phyloP scores from a whole-genome alignment of 2,329 filamentous ascomycete species.

The Plenodomus lindquistii region DNA sequence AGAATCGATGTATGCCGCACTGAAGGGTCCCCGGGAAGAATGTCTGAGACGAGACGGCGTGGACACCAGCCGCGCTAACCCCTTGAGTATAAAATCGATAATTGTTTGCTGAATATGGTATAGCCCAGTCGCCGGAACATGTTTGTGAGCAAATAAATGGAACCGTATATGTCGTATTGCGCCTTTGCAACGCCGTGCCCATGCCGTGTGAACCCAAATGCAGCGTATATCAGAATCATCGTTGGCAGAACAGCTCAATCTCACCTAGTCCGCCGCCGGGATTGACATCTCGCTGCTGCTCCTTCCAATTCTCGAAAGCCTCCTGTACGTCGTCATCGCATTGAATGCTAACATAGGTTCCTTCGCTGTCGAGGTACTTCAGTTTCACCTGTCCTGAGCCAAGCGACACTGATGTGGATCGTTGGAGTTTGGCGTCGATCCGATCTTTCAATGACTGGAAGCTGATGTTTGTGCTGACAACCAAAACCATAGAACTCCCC shows the following conservation, averaged over 20 bases:
- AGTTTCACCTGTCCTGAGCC: constrained; percentile 81
- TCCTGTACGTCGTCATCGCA: constrained; percentile 96
- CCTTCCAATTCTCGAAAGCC: constrained; percentile 92
- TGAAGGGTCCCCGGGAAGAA: not conserved
- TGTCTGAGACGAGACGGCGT: not conserved
- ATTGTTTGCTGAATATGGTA: not conserved
- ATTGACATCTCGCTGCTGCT: constrained; percentile 67
- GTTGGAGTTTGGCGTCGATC: constrained; percentile 91
- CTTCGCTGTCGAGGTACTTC: constrained; percentile 83
- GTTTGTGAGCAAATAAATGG: not conserved
- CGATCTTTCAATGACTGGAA: constrained; percentile 93
- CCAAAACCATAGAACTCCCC: constrained; percentile 90
- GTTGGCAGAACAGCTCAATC: constrained; percentile 65
- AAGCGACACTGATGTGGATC: constrained; percentile 83
- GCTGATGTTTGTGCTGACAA: constrained; percentile 92
- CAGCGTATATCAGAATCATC: constrained; percentile 19
- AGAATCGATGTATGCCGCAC: not conserved
- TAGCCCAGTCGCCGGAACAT: not conserved
- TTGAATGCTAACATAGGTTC: constrained; percentile 90
- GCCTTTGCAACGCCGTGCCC: constrained; percentile 3
- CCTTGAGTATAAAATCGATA: not conserved
- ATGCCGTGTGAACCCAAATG: constrained; percentile 5
- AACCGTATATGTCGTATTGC: not conserved
- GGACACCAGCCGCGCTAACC: not conserved
- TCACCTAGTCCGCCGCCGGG: constrained; percentile 73